Conservation (phyloP, 192 early-diverging fungal genomes). For the Kappamyces sp. region DNA sequence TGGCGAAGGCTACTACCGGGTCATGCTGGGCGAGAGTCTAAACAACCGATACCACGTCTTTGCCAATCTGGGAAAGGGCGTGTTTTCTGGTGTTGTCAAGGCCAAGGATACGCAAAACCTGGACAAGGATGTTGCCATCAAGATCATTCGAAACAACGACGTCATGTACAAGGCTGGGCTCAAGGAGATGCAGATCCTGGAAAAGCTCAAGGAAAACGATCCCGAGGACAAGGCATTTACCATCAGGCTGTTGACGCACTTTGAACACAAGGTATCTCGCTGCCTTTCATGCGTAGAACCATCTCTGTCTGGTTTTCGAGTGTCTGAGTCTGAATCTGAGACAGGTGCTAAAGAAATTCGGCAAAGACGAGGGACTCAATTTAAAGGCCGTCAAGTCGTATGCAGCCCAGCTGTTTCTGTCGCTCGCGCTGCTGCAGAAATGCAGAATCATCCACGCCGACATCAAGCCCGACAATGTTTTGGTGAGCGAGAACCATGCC, state of each 20-base stretch:
- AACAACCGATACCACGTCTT: constrained; percentile 83
- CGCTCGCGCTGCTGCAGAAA: constrained; percentile 75
- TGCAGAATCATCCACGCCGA: constrained; percentile 88
- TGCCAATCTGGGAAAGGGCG: constrained; percentile 83
- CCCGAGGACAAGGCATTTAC: constrained; percentile 84
- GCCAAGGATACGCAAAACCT: constrained; percentile 69
- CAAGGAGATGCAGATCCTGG: constrained; percentile 85
- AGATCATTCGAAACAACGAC: constrained; percentile 93
- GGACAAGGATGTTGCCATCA: constrained; percentile 83
- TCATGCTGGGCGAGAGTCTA: constrained; percentile 78
- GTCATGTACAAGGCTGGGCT: constrained; percentile 75
- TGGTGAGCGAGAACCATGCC: constrained; percentile 74
- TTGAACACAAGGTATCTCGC: constrained; percentile 64
- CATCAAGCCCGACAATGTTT: constrained; percentile 97
- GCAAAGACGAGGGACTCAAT: constrained; percentile 86
- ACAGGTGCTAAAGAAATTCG: constrained; percentile 90
- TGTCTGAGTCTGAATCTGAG: constrained; percentile 74
- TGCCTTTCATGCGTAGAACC: not conserved
- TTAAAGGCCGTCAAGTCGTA: constrained; percentile 90
- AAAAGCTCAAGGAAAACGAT: constrained; percentile 76
- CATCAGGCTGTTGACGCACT: constrained; percentile 76
- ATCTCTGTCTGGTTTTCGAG: not conserved
- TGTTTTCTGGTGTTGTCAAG: constrained; percentile 90
- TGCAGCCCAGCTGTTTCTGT: constrained; percentile 81
- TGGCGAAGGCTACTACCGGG: constrained; percentile 93